A percentile compares a stretch with the other conserved stretches of the same genome.
These are phyloP conservation scores for Citropsis articulata DNA, from an alignment of 345 rosid species.

Conservation along the genomic window DNA sequence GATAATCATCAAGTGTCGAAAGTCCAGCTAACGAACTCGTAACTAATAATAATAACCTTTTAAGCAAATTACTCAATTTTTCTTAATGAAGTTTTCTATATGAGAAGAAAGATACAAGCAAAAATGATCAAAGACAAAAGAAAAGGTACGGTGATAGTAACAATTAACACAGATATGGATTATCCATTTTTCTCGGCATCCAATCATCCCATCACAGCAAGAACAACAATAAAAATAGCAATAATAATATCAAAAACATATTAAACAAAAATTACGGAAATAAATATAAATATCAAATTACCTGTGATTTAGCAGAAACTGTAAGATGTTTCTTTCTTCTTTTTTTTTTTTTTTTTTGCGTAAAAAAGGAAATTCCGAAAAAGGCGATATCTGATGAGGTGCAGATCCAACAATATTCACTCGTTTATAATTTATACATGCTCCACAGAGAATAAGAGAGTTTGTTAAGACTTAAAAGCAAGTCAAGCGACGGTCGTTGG, in stretches of 20 bases:
- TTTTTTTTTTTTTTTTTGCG: neutral
- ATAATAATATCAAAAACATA: neutral
- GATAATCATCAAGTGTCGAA: neutral
- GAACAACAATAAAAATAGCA: neutral
- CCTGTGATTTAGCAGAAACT: neutral
- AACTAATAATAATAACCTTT: neutral
- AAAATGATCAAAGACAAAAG: neutral
- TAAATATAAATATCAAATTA: neutral
- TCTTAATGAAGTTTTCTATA: constrained; percentile 18
- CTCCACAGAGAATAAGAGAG: neutral
- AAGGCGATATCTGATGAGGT: neutral
- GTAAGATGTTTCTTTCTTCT: neutral
- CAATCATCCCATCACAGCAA: neutral
- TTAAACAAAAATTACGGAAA: neutral
- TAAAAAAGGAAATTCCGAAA: neutral
- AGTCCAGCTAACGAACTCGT: neutral
- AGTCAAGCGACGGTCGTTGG: neutral
- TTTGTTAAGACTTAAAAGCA: neutral
- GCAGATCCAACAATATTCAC: neutral
- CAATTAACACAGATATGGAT: neutral
- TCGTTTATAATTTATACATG: neutral
- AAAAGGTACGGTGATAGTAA: neutral
- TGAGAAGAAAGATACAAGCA: neutral
- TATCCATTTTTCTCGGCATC: neutral
- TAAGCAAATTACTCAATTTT: neutral